These are phyloP conservation scores for Yarrowia alimentaria DNA, from an alignment of 805 yeast genomes.

Conservation along the genomic window DNA sequence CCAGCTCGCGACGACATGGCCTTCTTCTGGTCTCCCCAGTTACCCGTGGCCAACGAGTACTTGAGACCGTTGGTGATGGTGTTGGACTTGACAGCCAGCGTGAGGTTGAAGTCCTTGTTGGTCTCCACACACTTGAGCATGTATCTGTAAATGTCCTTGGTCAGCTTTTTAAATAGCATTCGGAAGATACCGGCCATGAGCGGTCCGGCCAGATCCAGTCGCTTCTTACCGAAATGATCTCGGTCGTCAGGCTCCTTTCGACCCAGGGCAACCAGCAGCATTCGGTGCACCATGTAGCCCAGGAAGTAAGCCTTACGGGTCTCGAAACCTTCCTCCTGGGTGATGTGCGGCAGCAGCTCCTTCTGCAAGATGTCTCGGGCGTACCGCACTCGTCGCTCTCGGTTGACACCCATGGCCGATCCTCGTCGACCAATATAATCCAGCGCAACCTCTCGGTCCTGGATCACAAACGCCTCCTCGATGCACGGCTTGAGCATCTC, in stretches of 20 bases:
- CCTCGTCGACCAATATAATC: conserved; percentile 99
- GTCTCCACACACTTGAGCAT: conserved; percentile 99
- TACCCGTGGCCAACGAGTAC: conserved; percentile 98
- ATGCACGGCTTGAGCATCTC: conserved; percentile 99
- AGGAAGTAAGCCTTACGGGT: conserved; percentile 94
- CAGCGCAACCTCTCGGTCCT: conserved; percentile 95
- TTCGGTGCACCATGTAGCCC: conserved; percentile 96
- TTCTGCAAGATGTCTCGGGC: conserved; percentile 96
- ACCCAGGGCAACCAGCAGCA: conserved; percentile 91
- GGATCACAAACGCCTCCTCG: conserved; percentile 97
- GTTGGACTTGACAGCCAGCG: conserved; percentile 93
- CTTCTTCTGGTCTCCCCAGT: conserved; percentile 99
- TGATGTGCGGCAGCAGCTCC: conserved; percentile 94
- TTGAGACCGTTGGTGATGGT: conserved; percentile 97
- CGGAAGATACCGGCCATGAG: conserved; percentile 92
- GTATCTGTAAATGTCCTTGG: conserved; percentile 95
- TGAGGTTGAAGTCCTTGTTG: conserved; percentile 93
- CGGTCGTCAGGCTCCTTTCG: conserved; percentile 98
- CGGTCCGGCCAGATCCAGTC: conserved; percentile 98
- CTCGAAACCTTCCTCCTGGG: conserved; percentile 96
- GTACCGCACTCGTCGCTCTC: conserved; percentile 97
- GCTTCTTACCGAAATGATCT: conserved; percentile 98
- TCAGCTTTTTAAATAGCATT: conserved; percentile 86
- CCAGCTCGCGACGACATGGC: conserved; percentile 99
- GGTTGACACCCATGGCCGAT: conserved; percentile 90